Percentiles rank a stretch among this genome's conserved stretches.
Conservation (phyloP, 2,329 filamentous ascomycete species). For the Cladosporium sp. region DNA sequence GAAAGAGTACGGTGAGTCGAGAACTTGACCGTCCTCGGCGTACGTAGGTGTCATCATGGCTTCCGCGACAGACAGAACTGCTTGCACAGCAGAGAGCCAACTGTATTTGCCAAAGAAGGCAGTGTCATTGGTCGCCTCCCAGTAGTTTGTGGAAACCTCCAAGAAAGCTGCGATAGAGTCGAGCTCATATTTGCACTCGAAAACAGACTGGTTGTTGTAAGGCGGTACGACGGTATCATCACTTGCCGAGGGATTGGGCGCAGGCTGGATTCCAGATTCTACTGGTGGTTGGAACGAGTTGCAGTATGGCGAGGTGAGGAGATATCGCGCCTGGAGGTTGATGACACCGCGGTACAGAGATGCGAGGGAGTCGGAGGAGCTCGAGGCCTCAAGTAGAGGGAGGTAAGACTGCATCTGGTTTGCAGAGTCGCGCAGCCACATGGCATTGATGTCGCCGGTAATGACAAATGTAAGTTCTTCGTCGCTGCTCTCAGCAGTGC, state of each 20-base stretch:
- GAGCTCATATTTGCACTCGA: slow-evolving; percentile 53
- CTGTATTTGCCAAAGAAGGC: slow-evolving; percentile 46
- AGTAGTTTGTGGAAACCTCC: slow-evolving; percentile 48
- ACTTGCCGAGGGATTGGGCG: slow-evolving; percentile 36
- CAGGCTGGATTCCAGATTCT: slow-evolving; percentile 41
- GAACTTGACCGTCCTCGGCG: slow-evolving; percentile 41
- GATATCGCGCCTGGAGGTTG: slow-evolving; percentile 66
- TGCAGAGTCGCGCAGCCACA: slow-evolving; percentile 54
- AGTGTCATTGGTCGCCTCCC: slow-evolving; percentile 44
- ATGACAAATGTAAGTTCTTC: slow-evolving; percentile 63
- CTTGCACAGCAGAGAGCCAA: slow-evolving; percentile 45
- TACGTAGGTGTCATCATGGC: slow-evolving; percentile 49
- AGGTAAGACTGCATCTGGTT: slow-evolving; percentile 71
- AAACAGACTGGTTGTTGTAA: slow-evolving; percentile 43
- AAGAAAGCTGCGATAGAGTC: slow-evolving; percentile 51
- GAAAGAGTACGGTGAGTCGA: slow-evolving; percentile 44
- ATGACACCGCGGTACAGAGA: slow-evolving; percentile 67
- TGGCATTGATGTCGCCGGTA: slow-evolving; percentile 52
- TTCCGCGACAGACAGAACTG: slow-evolving; percentile 42
- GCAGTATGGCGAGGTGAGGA: slow-evolving; percentile 56
- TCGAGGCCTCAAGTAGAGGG: slow-evolving; percentile 54
- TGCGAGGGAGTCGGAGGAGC: slow-evolving; percentile 56
- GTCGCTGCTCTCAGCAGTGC: slow-evolving; percentile 51
- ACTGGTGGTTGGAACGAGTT: slow-evolving; percentile 51
- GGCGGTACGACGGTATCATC: slow-evolving; percentile 40